Evolutionary conservation across 345 rosid species (phyloP).

Genomic region (Hibiscus trionum): DNA sequence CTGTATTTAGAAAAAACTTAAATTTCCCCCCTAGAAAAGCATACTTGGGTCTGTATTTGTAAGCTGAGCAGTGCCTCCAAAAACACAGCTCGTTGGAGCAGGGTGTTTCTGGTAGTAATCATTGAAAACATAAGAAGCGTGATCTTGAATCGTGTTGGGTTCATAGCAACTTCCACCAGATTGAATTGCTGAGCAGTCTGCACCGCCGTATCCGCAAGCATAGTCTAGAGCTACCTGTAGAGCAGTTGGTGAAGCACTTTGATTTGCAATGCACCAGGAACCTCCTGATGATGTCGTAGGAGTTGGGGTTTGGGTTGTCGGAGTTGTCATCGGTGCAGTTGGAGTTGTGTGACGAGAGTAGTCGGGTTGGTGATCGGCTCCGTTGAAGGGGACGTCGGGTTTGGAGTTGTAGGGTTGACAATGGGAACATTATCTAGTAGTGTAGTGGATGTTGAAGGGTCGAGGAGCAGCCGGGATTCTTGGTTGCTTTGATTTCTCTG

Average conservation of each 20-base stretch:
- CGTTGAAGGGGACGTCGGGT: constrained; percentile 33
- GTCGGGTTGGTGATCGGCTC: neutral
- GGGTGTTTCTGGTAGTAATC: constrained; percentile 95
- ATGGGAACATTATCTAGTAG: constrained; percentile 47
- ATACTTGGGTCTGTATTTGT: constrained; percentile 87
- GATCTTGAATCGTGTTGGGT: constrained; percentile 60
- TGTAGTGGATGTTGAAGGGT: constrained; percentile 22
- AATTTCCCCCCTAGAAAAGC: neutral
- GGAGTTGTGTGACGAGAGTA: constrained; percentile 9
- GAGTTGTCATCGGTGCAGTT: constrained; percentile 16
- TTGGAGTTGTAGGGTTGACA: constrained; percentile 64
- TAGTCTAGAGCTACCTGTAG: constrained; percentile 93
- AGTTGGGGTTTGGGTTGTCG: constrained; percentile 30
- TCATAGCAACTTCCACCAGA: constrained; percentile 66
- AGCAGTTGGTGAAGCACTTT: constrained; percentile 65
- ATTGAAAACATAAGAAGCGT: constrained; percentile 93
- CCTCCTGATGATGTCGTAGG: constrained; percentile 34
- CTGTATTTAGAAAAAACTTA: no score
- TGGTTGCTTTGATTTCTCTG: constrained; percentile 14
- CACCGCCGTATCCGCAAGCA: constrained; percentile 94
- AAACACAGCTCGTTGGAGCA: constrained; percentile 69
- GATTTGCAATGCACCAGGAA: constrained; percentile 71
- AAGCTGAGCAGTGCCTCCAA: constrained; percentile 91
- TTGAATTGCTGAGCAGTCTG: constrained; percentile 83
- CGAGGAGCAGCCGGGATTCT: constrained; percentile 20